Evolutionary conservation across 2,329 filamentous ascomycete species (phyloP), one percentile per base, ranked within the genome.

Genomic region (Arachnomyces sp.): DNA sequence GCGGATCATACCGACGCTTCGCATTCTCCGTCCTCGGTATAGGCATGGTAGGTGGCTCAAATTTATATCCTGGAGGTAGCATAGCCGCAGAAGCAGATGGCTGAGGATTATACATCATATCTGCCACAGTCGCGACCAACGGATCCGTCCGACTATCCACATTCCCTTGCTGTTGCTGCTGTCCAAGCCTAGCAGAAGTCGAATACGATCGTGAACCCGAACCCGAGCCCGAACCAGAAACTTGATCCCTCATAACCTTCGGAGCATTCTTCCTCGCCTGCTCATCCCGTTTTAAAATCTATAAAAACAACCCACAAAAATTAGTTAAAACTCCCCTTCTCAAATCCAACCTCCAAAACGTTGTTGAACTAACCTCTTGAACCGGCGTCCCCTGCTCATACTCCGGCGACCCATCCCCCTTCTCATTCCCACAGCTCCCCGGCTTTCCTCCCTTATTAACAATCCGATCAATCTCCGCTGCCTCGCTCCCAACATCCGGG

Each of bases 1-100:
- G 73, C 2, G 85, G 79, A 58, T 95, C 84, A 59, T 96, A 94
- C 55, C 92, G 79, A 58, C 85, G 72, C 63, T 88, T 84, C 53
- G 90, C 67, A 64, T 85, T 73, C 42, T 72, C 64, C 18, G 72
- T 68, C 42, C 74, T 72, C 7, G 81, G 75, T 38, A 88, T 69
- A 5, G 82, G 79, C 41, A 81, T 66, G 28, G 71, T 67, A 1
- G 88, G 88, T 47, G 86, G 67, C 3, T 77, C 78, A 55, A 87
- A 95, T 58, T 90, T 93, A 59, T 85, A 72, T n/a, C 84, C 84
- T 11, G 70, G 60, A 2, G 63, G 61, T 28, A 59, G 50, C 4
- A 59, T 58, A 15, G 57, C 43, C 33, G 58, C 47, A 36, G 57
- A 57, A 13, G 58, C 57, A 18, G 16, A 25, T 43, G 13, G 20